Conservation (phyloP, 1,284 basidiomycete species). For the Malassezia obtusa region DNA sequence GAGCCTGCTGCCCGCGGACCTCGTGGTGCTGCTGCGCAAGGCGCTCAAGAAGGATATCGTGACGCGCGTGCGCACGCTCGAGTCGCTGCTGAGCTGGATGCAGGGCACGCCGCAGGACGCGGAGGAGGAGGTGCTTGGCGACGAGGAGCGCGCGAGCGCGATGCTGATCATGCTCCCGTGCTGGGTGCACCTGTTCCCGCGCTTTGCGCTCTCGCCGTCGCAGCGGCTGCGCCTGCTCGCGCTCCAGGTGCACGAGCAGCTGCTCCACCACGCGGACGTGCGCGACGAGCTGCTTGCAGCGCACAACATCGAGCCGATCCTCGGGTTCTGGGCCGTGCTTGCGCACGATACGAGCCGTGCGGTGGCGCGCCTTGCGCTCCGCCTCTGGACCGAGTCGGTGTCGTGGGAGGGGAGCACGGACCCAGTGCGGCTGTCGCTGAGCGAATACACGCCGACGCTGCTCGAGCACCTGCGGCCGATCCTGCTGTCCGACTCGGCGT, state of each 20-base stretch:
- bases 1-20: conserved; percentile 55
- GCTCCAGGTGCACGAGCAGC: conserved; percentile 60
- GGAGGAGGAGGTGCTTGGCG: conserved; percentile 18
- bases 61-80: conserved; percentile 75
- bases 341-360: conserved; percentile 64
- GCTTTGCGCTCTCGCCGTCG: conserved; percentile 69
- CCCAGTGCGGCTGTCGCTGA: neutral
- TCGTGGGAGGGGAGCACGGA: conserved; percentile 14
- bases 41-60: conserved; percentile 84
- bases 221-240: conserved; percentile 65
- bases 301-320: conserved; percentile 58
- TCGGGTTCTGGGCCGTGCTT: conserved; percentile 71
- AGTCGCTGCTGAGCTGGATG: conserved; percentile 69
- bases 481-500: conserved; percentile 26
- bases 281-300: conserved; percentile 58
- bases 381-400: conserved; percentile 55
- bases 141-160: conserved; percentile 48
- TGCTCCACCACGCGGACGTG: conserved; percentile 53
- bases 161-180: conserved; percentile 66
- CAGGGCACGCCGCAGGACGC: conserved; percentile 49
- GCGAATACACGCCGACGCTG: conserved; percentile 24
- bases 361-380: conserved; percentile 54
- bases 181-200: conserved; percentile 83
- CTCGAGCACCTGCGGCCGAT: conserved; percentile 19
- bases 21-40: conserved; percentile 70